These are phyloP conservation scores for Backusella australiensis DNA, from an alignment of 192 early-diverging fungal species.

Conservation along the genomic window DNA sequence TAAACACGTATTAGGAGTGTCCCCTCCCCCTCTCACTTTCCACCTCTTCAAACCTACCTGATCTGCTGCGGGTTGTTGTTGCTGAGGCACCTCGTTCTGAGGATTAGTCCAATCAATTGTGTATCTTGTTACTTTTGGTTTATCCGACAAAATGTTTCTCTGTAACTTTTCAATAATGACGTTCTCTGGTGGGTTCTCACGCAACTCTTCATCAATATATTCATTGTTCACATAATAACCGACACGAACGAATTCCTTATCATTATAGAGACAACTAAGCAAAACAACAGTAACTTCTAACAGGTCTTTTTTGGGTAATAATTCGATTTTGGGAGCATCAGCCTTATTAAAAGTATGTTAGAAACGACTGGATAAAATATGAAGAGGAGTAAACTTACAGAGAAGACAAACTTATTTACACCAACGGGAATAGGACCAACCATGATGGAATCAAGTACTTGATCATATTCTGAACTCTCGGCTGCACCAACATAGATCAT, in stretches of 20 bases:
- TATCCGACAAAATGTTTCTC: constrained; percentile 88
- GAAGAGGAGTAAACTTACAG: constrained; percentile 49
- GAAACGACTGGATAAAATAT: not conserved
- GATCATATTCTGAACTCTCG: constrained; percentile 81
- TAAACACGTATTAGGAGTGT: not conserved
- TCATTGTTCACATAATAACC: constrained; percentile 99
- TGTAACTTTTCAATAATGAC: constrained; percentile 74
- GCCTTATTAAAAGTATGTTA: constrained; percentile 40
- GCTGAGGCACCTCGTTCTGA: constrained; percentile 5
- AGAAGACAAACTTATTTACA: constrained; percentile 90
- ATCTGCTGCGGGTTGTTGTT: not conserved
- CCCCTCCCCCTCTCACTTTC: not conserved
- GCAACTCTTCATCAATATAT: constrained; percentile 80
- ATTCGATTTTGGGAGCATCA: constrained; percentile 65
- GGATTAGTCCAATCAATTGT: constrained; percentile 35
- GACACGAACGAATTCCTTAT: constrained; percentile 93
- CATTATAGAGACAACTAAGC: constrained; percentile 85
- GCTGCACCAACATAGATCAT: constrained; percentile 92
- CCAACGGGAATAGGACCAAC: constrained; percentile 97
- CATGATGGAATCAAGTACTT: constrained; percentile 91
- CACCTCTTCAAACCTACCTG: constrained; percentile 8
- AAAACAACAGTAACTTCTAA: constrained; percentile 90
- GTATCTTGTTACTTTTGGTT: constrained; percentile 84
- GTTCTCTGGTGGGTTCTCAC: constrained; percentile 73
- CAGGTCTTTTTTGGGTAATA: constrained; percentile 79